Evolutionary conservation across 495 filamentous ascomycete genomes (phyloP).

Genomic region (Hyaloscypha hepaticicola): DNA sequence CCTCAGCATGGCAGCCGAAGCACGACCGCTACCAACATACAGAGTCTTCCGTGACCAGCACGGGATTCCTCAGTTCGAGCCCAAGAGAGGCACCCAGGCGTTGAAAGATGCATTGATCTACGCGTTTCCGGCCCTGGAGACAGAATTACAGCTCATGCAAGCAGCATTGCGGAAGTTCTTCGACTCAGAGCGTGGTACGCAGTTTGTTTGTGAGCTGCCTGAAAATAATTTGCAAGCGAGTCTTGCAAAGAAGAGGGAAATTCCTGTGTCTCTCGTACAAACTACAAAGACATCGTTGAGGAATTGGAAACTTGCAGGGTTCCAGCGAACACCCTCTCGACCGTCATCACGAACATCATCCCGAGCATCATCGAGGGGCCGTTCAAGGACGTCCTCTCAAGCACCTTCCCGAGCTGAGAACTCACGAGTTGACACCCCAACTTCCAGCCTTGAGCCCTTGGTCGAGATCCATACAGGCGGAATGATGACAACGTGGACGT

Average conservation of each 20-base stretch:
- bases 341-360: constrained; percentile 13
- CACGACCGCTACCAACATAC: constrained; percentile 9
- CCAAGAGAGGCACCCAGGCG: constrained; percentile 21
- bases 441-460: neutral
- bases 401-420: neutral
- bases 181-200: constrained; percentile 19
- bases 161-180: constrained; percentile 23
- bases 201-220: constrained; percentile 22
- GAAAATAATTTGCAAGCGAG: constrained; percentile 22
- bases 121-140: constrained; percentile 20
- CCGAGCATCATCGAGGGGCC: constrained; percentile 5
- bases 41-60: constrained; percentile 24
- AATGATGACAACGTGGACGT: constrained; percentile 18
- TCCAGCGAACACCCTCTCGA: constrained; percentile 1
- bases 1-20: constrained; percentile 11
- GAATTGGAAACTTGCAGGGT: constrained; percentile 6
- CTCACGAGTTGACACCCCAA: constrained; percentile 1
- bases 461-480: constrained; percentile 5
- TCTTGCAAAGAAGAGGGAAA: constrained; percentile 17
- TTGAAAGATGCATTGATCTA: constrained; percentile 24
- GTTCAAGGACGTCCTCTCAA: constrained; percentile 9
- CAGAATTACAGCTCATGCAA: constrained; percentile 25
- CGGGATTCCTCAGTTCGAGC: constrained; percentile 27
- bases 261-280: neutral
- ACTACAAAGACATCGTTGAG: constrained; percentile 8